A percentile compares a stretch with the other conserved stretches of the same genome.
phyloP scores from a whole-genome alignment of 352 stramenopile species.

The Globisporangium abappressorium region DNA sequence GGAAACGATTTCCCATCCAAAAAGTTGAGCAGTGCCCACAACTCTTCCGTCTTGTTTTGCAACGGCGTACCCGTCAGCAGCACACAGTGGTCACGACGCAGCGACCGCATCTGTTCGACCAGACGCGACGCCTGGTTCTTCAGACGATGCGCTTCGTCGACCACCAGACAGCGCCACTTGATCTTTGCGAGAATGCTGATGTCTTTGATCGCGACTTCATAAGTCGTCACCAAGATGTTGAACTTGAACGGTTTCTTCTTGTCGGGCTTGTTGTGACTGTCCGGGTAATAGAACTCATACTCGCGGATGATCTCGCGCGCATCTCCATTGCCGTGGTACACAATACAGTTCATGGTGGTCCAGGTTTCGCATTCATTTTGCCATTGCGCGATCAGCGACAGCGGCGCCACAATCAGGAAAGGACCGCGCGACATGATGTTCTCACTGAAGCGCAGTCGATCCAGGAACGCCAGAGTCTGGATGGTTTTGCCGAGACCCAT shows the following conservation, averaged over 20 bases:
- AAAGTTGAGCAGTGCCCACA: constrained; percentile 99
- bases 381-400: constrained; percentile 99
- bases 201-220: constrained; percentile 90
- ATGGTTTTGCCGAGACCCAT: constrained; percentile 95
- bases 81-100: constrained; percentile 81
- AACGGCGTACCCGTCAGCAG: constrained; percentile 85
- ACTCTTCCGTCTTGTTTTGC: constrained; percentile 99
- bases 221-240: constrained; percentile 89
- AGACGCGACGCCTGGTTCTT: constrained; percentile 87
- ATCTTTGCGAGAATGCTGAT: constrained; percentile 94
- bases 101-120: constrained; percentile 80
- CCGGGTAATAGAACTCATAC: constrained; percentile 93
- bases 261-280: constrained; percentile 60
- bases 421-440: constrained; percentile 91
- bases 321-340: constrained; percentile 97
- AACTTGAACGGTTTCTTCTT: constrained; percentile 88
- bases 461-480: constrained; percentile 92
- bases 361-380: constrained; percentile 98
- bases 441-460: constrained; percentile 89
- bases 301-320: constrained; percentile 93
- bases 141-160: constrained; percentile 88
- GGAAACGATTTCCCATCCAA: constrained; percentile 93
- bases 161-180: constrained; percentile 85
- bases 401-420: constrained; percentile 97
- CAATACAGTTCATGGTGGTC: constrained; percentile 98